Evolutionary conservation across 176 grass and related monocot genomes (phyloP).

Genomic region (Oryza meridionalis): DNA sequence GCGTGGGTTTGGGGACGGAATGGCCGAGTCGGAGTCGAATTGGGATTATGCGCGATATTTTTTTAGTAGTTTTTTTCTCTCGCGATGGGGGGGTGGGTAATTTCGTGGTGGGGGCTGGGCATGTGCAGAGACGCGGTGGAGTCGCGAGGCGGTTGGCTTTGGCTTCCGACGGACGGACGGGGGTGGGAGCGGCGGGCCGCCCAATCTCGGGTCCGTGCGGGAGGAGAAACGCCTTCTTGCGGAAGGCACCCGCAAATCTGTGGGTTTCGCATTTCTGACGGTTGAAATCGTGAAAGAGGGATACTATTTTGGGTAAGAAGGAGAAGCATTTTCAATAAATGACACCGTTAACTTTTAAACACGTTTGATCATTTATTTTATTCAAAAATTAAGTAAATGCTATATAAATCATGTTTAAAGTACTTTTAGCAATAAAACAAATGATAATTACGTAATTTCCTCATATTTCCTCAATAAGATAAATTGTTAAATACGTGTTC

Average conservation of each 20-base stretch:
- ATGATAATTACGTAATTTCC: no score
- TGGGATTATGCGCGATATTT: constrained; percentile 8
- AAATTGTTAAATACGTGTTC: no score
- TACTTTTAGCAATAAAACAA: no score
- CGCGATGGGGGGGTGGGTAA: neutral
- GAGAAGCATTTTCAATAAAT: no score
- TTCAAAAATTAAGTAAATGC: no score
- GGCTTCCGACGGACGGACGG: neutral
- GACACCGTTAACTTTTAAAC: no score
- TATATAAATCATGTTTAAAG: no score
- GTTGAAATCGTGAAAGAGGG: neutral
- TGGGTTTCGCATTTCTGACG: neutral
- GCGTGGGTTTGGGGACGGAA: neutral
- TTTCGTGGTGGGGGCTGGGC: constrained; percentile 27
- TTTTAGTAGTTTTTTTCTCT: neutral
- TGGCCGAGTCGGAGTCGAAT: neutral
- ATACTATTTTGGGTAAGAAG: no score
- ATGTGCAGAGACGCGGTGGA: constrained; percentile 40
- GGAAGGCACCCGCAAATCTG: neutral
- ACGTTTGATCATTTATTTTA: no score
- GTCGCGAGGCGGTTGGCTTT: constrained; percentile 10
- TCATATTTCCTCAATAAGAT: no score
- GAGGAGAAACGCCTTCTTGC: no score
- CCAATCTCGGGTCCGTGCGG: no score
- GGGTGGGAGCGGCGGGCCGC: neutral